Evolutionary conservation across 2,329 filamentous ascomycete species (phyloP), one percentile per base, ranked within the genome.

Genomic region (Thielaviopsis punctulata): DNA sequence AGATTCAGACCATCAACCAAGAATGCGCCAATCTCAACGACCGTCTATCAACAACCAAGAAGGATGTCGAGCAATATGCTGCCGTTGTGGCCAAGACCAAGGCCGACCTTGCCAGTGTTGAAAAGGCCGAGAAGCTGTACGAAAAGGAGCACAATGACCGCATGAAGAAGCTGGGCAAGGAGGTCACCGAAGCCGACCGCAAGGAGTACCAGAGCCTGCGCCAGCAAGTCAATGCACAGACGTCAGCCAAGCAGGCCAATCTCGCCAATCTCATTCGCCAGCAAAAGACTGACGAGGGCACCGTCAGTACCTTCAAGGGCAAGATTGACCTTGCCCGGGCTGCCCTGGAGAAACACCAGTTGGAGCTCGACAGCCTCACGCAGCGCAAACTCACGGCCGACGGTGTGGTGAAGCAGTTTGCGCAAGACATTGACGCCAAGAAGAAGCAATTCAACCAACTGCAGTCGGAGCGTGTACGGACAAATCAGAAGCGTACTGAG

Each of bases 401-500:
- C 55, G 68, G 73, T 10, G 70, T 72, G 7, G 76, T 83, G 55
- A 82, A 82, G 58, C 73, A 84, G 46, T 75, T 84, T n/a, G 75
- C 79, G 7, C 75, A 78, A 56, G 84, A 92, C n/a, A 85, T 94
- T 48, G 82, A 88, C 25, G 68, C 71, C 22, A 96, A 94, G 70
- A 95, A 94, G 68, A 93, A 90, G 62, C 84, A 92, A 55, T 84
- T 88, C 62, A 92, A 95, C 62, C 78, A 82, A 51, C 72, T 93
- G 41, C 84, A 86, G 56, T 95, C 88, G 1, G 86, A 93, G 63
- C 80, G 86, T 48, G 76, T 89, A 8, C 79, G 87, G 49, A 81
- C 85, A 8, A 84, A 86, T 51, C 85, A 93, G 62, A 81, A 82
- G 62, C 79, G 83, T 51, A 92, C 85, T 0, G 92, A 96, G 62